Conservation (phyloP, 2,329 filamentous ascomycete species). For the Fusarium palustre region DNA sequence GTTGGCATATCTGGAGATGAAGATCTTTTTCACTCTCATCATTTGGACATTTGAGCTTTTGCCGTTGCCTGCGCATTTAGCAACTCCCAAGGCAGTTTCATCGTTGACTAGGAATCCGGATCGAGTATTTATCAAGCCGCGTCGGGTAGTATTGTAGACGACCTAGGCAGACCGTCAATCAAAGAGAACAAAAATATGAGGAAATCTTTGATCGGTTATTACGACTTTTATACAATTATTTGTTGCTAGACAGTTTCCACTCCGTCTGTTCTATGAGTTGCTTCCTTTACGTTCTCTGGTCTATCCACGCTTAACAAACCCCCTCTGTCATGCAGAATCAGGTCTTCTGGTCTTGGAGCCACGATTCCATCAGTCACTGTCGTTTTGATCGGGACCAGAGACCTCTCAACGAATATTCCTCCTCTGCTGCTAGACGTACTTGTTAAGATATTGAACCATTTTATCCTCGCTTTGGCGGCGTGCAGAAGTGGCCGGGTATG, state of each 20-base stretch:
- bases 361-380: neutral
- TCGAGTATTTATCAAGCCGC: constrained; percentile 3
- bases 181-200: too few species aligned
- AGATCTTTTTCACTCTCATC: constrained; percentile 45
- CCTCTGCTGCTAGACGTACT: neutral
- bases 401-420: constrained; percentile 8
- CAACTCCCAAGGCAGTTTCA: neutral
- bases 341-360: neutral
- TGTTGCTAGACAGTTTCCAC: neutral
- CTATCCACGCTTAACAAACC: neutral
- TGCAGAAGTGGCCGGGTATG: constrained; percentile 2
- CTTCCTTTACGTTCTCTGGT: neutral
- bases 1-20: constrained; percentile 48
- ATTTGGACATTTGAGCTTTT: constrained; percentile 47
- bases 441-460: neutral
- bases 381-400: neutral
- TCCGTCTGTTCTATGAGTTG: neutral
- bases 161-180: neutral
- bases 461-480: neutral
- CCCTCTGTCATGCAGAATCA: neutral
- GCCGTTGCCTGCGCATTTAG: neutral
- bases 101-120: constrained; percentile 14
- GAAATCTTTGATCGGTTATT: neutral
- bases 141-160: neutral
- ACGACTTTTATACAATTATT: neutral